These are phyloP conservation scores for Aspergillus nanangensis DNA, from an alignment of 495 filamentous ascomycete genomes.

Conservation along the genomic window DNA sequence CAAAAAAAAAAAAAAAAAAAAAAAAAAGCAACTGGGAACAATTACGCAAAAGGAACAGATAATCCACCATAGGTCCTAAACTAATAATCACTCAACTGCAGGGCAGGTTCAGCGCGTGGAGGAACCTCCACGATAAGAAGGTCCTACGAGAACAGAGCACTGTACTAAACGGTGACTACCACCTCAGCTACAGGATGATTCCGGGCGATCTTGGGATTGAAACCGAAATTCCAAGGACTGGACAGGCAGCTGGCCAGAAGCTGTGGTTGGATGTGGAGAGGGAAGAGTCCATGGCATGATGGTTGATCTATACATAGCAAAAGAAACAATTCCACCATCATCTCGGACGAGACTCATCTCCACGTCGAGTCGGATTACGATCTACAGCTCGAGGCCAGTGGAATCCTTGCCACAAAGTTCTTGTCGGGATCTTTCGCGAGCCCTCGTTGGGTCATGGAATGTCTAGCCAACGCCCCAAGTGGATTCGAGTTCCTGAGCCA, in stretches of 20 bases:
- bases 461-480: constrained; percentile 4
- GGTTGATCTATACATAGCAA: too few relatives aligned
- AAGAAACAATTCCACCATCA: too few relatives aligned
- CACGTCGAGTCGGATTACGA: neutral
- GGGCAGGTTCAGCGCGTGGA: neutral
- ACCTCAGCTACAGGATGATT: too few relatives aligned
- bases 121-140: neutral
- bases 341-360: neutral
- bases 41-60: neutral
- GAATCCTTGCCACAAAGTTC: neutral
- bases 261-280: neutral
- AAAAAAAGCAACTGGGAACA: neutral
- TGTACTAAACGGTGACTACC: too few relatives aligned
- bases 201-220: neutral
- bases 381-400: neutral
- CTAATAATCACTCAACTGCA: neutral
- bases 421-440: neutral
- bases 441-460: neutral
- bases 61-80: too few relatives aligned
- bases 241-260: neutral
- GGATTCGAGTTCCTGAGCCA: constrained; percentile 10
- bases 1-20: too few relatives aligned
- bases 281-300: neutral
- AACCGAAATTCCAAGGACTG: neutral
- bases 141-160: too few relatives aligned